Conservation (phyloP, 768 basidiomycete species). For the Psilocybe azurescens region DNA sequence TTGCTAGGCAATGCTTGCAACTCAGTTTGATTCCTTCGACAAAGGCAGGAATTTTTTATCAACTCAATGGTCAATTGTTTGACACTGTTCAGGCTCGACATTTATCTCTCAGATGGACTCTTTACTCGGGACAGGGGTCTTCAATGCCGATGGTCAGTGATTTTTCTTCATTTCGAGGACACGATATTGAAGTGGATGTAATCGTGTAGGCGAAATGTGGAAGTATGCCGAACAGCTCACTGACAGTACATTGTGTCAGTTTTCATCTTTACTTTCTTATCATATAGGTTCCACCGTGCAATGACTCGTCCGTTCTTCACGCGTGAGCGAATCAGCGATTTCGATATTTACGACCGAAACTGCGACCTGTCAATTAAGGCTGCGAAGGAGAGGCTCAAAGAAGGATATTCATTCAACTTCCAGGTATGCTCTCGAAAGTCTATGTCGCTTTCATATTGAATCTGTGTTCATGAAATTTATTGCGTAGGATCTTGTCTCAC, state of each 20-base stretch:
- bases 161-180: neutral
- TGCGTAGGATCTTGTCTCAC: conserved; percentile 45
- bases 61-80: neutral
- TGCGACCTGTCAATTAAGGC: conserved; percentile 47
- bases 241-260: too few species aligned
- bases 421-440: conserved; percentile 40
- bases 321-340: conserved; percentile 61
- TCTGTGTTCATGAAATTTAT: neutral
- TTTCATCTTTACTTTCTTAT: too few species aligned
- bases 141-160: conserved; percentile 60
- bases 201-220: conserved; percentile 60
- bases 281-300: conserved; percentile 55
- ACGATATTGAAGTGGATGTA: neutral
- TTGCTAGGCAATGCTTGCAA: conserved; percentile 47
- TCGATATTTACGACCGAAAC: conserved; percentile 62
- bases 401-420: conserved; percentile 59
- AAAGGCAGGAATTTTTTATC: conserved; percentile 41
- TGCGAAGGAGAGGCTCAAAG: conserved; percentile 46
- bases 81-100: conserved; percentile 25
- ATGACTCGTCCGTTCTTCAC: conserved; percentile 76
- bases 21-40: conserved; percentile 51
- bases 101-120: conserved; percentile 35
- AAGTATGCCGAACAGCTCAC: conserved; percentile 42
- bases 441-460: neutral
- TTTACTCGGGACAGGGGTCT: conserved; percentile 61